Base-by-base conservation (phyloP, 345 rosid genomes). In the Citrus sp. region DNA sequence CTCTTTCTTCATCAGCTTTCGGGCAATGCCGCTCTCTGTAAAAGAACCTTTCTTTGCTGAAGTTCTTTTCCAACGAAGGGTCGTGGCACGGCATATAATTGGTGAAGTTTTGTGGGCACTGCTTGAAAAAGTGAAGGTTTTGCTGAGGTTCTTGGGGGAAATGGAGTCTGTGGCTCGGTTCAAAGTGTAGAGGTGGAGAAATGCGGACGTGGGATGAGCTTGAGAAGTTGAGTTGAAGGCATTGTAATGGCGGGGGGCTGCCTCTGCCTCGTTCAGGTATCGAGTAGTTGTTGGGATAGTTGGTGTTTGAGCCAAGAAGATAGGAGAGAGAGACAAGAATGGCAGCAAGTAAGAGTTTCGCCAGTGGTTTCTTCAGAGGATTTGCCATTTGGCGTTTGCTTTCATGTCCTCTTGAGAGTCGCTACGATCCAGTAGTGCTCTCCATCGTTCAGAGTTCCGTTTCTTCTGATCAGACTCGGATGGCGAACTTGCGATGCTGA, bases 1-100 rank as follows among this genome's bases (percentile, higher is more conserved):
- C 58, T 73, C 82, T 86, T 80, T 85, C 30, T 8, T 73, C 7
- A 67, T 74, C 35, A 55, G 70, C 71, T 42, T 46, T 13, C 0
- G 92, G 95, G 77, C 94, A 90, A 84, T 91, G 94, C 70, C 95
- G 81, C 71, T 89, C 92, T 76, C 91, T 81, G 83, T 83, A 42
- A 21, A 85, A 85, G 84, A 86, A 83, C 64, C 83, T 87, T 18
- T 82, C 61, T 22, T 59, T 37, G 55, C 80, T 61, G 75, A 87
- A 88, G 42, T 28, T 74, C 69, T 77, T 69, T 72, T 86, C 88
- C 59, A 83, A 82, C 24, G 83, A 59, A 42, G 86, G 88, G 60
- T 88, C 91, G 19, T 91, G 93, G 67, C 94, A 92, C 9, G 93
- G 94, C 66, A 84, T 77, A 84, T 91, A 87, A 79, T 88, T 77